Base-by-base conservation (phyloP, 1,284 basidiomycete species). In the Hemileia vastatrix region DNA sequence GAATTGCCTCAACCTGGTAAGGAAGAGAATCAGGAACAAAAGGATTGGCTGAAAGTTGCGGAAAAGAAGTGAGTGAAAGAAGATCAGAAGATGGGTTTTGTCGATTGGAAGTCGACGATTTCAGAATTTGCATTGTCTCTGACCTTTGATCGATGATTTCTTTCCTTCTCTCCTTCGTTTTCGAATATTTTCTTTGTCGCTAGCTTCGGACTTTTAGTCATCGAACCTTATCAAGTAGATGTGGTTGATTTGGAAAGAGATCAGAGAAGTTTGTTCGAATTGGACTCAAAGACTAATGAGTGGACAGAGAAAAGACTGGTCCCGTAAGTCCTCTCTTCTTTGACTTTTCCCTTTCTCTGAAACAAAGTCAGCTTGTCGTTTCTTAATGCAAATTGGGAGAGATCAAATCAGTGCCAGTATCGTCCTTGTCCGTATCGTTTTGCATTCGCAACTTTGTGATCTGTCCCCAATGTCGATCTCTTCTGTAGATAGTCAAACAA, bases 171-270 rank as follows among this genome's bases (percentile, higher is more conserved):
- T 19, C 2, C 8, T 6, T 21, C 31, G 9, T n/a, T 19, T 27
- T 27, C 24, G 24, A 52, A 2, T 15, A 19, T 49, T 13, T 1
- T 36, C 61, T 65, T 63, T 2, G 11, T 65, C 6, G 45, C 53
- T 21, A 67, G 70, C 61, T 72, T 76, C 40, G 70, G 71, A 4
- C 68, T 76, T 11, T 65, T 76, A 19, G 68, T 77, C 3, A 66
- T 77, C 23, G 73, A 75, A 47, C 71, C 76, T 11, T 66, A 66
- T 52, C 64, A 66, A n/a, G 71, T 77, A 4, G 76, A 77, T 54
- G 56, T 76, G 66, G 71, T 75, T 47, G 72, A 71, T 23, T 43
- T 72, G 13, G 56, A 64, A 5, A 68, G 74, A 6, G 69, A 75
- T 53, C 66, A 66, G 13, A 68, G 76, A 23, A 72, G 68, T 4